Evolutionary conservation across 257 asterid species (phyloP), one percentile per base, ranked within the genome.

Genomic region (Nicotiana sylvestris): DNA sequence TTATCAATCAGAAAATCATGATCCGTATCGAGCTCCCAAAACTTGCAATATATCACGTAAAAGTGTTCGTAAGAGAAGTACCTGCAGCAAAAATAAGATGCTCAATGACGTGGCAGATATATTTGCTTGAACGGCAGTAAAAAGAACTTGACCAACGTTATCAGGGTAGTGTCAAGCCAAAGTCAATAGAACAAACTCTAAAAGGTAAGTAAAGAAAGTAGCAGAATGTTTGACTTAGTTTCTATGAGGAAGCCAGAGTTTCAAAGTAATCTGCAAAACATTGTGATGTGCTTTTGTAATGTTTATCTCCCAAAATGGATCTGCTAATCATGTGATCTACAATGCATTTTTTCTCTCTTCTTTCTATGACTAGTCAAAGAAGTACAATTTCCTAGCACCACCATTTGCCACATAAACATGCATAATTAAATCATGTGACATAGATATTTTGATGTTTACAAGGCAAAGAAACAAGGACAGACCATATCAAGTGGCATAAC

Each of bases 1-100:
- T 96, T 96, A 87, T 96, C 98, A 67, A 96, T 96, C 86, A 93
- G 90, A 87, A 96, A 96, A 88, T 96, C 99, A 83, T 96, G 99
- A 89, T 96, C 99, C 9, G 98, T 88, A 84, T 96, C 99, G 86
- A 96, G 97, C 94, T 96, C 99, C 99, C 99, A 96, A 84, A 96
- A 96, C 89, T 96, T 96, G 97, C 99, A 96, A 86, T 96, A 96
- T 91, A 96, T 96, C 90, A 96, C 99, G 81, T 96, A 96, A 84
- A 96, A 96, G 90, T 96, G 99, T 88, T 96, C 99, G 67, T 96
- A 96, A 33, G 99, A 96, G 91, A 96, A 96, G 90, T 94, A 96
- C 94, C 99, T 96, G 92, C 81, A 89, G 88, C 81, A 86, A 57
- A 66, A 29, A 74, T 74, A 49, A 29, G 60, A 25, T 51, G 27